Conservation (phyloP, 352 stramenopile species). For the Pythium apleroticum region DNA sequence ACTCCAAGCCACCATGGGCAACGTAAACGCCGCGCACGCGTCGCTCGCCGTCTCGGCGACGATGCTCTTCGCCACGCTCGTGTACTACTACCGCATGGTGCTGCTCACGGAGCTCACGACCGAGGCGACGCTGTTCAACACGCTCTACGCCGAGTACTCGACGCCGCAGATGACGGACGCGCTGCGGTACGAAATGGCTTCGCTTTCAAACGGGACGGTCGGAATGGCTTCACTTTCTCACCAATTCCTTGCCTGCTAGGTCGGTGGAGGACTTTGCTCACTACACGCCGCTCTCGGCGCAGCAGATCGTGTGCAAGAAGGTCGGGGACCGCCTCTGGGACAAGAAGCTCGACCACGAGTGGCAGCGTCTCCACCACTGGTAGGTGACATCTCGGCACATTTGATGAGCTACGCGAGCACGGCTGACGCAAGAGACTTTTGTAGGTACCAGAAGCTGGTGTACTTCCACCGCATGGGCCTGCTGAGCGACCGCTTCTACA, state of each 20-base stretch:
- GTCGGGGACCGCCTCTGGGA: slow-evolving; percentile 44
- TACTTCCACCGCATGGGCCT: slow-evolving; percentile 74
- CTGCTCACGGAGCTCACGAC: slow-evolving; percentile 71
- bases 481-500: slow-evolving; percentile 63
- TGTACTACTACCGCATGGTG: slow-evolving; percentile 79
- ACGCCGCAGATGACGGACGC: slow-evolving; percentile 59
- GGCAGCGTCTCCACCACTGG: slow-evolving; percentile 66
- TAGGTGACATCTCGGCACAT: slow-evolving; percentile 16
- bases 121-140: slow-evolving; percentile 72
- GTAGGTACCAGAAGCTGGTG: slow-evolving; percentile 70
- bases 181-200: slow-evolving; percentile 39
- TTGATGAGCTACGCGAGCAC: not conserved
- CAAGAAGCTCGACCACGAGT: slow-evolving; percentile 57
- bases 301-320: slow-evolving; percentile 50
- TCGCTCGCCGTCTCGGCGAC: slow-evolving; percentile 55
- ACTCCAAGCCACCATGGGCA: slow-evolving; percentile 13
- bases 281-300: slow-evolving; percentile 28
- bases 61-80: slow-evolving; percentile 57
- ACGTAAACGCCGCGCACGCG: slow-evolving; percentile 20
- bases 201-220: not conserved
- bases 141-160: slow-evolving; percentile 70
- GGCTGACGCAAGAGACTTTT: not conserved
- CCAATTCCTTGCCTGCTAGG: slow-evolving; percentile 23
- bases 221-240: not conserved
- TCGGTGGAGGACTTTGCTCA: slow-evolving; percentile 63